These are phyloP conservation scores for Cyclotella distinguenda DNA, from an alignment of 108 stramenopile genomes.

Conservation along the genomic window DNA sequence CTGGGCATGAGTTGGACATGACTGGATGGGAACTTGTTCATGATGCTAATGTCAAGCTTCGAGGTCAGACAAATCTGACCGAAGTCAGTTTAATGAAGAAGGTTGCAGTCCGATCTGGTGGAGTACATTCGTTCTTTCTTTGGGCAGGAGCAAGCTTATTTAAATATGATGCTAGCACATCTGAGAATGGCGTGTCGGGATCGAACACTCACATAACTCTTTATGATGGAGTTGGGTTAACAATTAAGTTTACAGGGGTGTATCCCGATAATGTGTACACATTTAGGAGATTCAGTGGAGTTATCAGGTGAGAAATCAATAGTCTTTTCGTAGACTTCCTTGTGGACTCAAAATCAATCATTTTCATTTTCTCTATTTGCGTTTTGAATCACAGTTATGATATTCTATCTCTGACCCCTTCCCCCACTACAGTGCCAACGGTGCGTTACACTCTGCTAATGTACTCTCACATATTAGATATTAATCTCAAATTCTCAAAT, in stretches of 20 bases:
- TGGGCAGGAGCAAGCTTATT: background rate
- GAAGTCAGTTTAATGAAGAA: background rate
- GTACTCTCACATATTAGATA: too few relatives aligned
- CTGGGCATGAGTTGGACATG: background rate
- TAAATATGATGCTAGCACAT: background rate
- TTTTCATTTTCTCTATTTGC: background rate
- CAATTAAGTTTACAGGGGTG: conserved; percentile 3
- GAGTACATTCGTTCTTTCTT: background rate
- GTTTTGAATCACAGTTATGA: background rate
- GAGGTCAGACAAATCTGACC: background rate
- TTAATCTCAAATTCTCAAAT: too few relatives aligned
- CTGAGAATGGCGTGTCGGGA: background rate
- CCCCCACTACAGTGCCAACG: background rate
- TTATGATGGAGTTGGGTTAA: conserved; percentile 4
- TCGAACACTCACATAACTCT: background rate
- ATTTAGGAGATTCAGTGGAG: conserved; percentile 6
- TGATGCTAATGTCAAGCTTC: background rate
- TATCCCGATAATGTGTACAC: background rate
- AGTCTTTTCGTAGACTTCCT: background rate
- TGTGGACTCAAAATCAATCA: background rate
- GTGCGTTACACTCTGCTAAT: too few relatives aligned
- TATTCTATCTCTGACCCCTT: background rate
- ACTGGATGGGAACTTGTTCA: background rate
- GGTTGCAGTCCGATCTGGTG: background rate
- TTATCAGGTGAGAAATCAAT: background rate